Base-by-base conservation (phyloP, 2,329 filamentous ascomycete genomes). In the Diaporthe citrichinensis region DNA sequence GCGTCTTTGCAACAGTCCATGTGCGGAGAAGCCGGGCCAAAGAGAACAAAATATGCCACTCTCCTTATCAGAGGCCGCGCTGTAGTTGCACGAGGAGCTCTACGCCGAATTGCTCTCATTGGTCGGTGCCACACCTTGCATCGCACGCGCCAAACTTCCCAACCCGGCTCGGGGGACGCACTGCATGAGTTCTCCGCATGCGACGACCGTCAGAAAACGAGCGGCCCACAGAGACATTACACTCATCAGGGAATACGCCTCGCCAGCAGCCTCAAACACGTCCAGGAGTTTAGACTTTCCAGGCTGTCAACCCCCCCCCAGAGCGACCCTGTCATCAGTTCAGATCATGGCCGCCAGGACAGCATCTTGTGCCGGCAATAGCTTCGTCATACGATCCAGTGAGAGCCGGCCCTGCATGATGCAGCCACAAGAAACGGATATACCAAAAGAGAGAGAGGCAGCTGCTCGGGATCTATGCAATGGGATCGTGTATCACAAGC, bases 161-260 rank as follows among this genome's bases (percentile, higher is more conserved):
- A 44, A n/a, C 34, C 20, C n/a, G 59, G 51, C 15, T 31, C 46
- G 46, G 51, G 53, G 46, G 23, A 6, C 25, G 20, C 34, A 49
- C 39, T n/a, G 20, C 25, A 44, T 41, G 53, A 49, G 15, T 55
- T 72, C 65, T 76, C 72, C 69, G 73, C 61, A 67, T 69, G 46
- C 36, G 71, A 51, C 28, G 53, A 65, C 75, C 68, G 71, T 41
- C 68, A 31, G 53, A 41, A 49, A 36, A 65, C 14, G n/a, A 14
- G 20, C 28, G 46, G 15, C 12, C 53, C 34, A 41, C 23, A 55
- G 23, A 67, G 41, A 69, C 23, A 39, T 74, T 20, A 25, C 20
- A 57, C 34, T 55, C 41, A 1, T 12, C 25, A 61, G 59, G 39
- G 23, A 49, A 46, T 17, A 23, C 46, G 62, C 25, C 59, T 44